A percentile compares a stretch with the other conserved stretches of the same genome.
These are phyloP conservation scores for Nymphaea colorata DNA, from an alignment of 164 flowering plant genomes.

Conservation along the genomic window DNA sequence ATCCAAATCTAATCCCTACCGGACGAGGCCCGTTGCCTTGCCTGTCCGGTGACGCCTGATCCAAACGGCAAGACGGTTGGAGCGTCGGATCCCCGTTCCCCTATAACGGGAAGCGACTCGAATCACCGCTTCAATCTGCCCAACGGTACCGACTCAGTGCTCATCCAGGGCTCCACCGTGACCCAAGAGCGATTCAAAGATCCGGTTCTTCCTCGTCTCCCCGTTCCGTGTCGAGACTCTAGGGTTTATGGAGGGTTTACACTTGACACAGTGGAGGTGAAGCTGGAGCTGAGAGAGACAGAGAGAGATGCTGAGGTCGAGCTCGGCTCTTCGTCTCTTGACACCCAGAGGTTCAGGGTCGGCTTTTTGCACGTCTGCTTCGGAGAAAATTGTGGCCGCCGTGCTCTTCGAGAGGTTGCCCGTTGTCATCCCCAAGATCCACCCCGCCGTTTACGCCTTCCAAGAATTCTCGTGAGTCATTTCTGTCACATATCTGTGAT, in stretches of 20 bases:
- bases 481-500: background rate
- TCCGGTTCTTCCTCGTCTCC: too few species aligned
- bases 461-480: slow-evolving; percentile 83
- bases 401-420: slow-evolving; percentile 91
- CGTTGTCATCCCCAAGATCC: slow-evolving; percentile 82
- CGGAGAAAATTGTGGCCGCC: slow-evolving; percentile 71
- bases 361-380: slow-evolving; percentile 25
- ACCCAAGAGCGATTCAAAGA: too few species aligned
- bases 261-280: background rate
- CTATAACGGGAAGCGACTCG: too few species aligned
- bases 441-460: slow-evolving; percentile 85
- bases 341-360: slow-evolving; percentile 18
- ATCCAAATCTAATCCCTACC: too few species aligned
- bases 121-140: too few species aligned
- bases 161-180: too few species aligned
- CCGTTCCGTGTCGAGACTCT: background rate
- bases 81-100: too few species aligned
- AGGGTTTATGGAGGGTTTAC: slow-evolving; percentile 2
- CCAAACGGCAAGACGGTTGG: too few species aligned
- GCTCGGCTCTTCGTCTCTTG: slow-evolving; percentile 14
- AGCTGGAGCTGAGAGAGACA: background rate
- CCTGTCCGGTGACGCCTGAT: too few species aligned
- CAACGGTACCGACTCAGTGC: too few species aligned
- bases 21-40: too few species aligned
- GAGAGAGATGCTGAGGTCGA: slow-evolving; percentile 25